phyloP scores from a whole-genome alignment of 441 rosid genomes.

The Aquilaria agallochum region DNA sequence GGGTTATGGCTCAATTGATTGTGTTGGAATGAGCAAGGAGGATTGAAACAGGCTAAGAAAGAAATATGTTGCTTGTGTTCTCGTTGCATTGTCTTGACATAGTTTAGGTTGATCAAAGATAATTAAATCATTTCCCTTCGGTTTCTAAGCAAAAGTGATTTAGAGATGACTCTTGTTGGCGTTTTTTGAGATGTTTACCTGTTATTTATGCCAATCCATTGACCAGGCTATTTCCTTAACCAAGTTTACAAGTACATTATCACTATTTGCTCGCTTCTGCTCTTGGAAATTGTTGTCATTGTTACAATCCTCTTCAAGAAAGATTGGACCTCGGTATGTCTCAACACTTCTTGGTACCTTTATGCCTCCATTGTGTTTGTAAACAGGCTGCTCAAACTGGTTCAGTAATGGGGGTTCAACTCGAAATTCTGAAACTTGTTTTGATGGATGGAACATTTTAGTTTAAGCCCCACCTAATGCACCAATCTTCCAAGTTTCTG shows the following conservation, averaged over 20 bases:
- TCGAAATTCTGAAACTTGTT: no score
- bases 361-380: not conserved
- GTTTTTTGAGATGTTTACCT: not conserved
- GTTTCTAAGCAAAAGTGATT: not conserved
- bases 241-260: slow-evolving; percentile 30
- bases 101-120: not conserved
- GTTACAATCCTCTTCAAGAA: slow-evolving; percentile 41
- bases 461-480: no score
- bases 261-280: slow-evolving; percentile 28
- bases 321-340: slow-evolving; percentile 39
- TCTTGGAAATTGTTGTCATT: slow-evolving; percentile 32
- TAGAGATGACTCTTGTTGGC: not conserved
- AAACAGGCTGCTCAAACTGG: no score
- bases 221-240: slow-evolving; percentile 22
- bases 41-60: not conserved
- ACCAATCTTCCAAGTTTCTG: no score
- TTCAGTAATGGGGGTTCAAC: no score
- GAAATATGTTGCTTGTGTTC: not conserved
- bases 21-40: not conserved
- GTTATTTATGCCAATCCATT: not conserved
- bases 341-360: not conserved
- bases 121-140: not conserved
- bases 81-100: not conserved
- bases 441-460: no score
- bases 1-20: not conserved